phyloP scores from a whole-genome alignment of 352 stramenopile species.

The Phytophthora hybrid region DNA sequence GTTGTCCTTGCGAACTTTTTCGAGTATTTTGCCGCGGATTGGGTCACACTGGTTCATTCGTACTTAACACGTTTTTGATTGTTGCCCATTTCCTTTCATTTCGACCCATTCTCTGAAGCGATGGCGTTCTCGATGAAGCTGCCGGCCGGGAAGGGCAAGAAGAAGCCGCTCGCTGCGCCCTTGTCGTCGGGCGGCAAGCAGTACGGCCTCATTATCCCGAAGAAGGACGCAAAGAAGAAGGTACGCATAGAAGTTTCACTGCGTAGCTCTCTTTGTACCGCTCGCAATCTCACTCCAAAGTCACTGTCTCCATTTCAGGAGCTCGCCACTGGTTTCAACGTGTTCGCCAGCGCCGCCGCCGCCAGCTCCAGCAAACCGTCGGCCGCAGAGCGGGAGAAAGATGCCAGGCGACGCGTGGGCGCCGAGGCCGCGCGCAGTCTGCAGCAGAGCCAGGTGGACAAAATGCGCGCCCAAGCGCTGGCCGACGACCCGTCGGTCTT shows the following conservation, averaged over 20 bases:
- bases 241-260: slow-evolving; percentile 16
- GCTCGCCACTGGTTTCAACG: slow-evolving; percentile 30
- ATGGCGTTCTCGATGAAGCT: slow-evolving; percentile 82
- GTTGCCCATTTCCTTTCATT: not conserved
- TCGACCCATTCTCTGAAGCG: not conserved
- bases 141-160: slow-evolving; percentile 46
- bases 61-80: not conserved
- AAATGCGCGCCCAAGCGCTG: slow-evolving; percentile 61
- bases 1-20: not conserved
- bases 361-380: slow-evolving; percentile 19
- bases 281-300: slow-evolving; percentile 23
- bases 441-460: slow-evolving; percentile 59
- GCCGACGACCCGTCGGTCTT: slow-evolving; percentile 88
- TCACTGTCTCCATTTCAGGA: slow-evolving; percentile 30
- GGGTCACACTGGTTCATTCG: not conserved
- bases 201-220: slow-evolving; percentile 58
- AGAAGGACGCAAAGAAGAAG: slow-evolving; percentile 48
- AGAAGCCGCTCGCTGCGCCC: slow-evolving; percentile 31
- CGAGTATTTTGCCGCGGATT: not conserved
- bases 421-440: slow-evolving; percentile 63
- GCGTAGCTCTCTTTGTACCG: not conserved
- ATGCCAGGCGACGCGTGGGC: slow-evolving; percentile 44
- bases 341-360: slow-evolving; percentile 32
- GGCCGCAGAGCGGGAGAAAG: slow-evolving; percentile 9
- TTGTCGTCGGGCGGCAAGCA: slow-evolving; percentile 35